These are phyloP conservation scores for Monilinia vaccinii-corymbosi DNA, from an alignment of 2,329 filamentous ascomycete species.

Conservation along the genomic window DNA sequence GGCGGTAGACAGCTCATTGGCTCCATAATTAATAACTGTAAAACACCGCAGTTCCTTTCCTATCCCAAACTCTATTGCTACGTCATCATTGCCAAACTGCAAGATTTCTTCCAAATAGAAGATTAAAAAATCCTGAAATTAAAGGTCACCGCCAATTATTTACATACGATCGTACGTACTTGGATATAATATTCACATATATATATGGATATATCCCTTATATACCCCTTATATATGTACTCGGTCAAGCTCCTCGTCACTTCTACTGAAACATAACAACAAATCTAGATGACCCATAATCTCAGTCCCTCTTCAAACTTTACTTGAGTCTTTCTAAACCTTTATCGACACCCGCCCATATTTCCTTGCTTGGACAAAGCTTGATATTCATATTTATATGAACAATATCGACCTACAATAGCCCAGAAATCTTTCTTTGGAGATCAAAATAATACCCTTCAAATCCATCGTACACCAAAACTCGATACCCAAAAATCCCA, in stretches of 20 bases:
- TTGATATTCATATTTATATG: neutral
- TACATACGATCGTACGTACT: neutral
- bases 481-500: too few species aligned
- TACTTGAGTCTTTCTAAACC: neutral
- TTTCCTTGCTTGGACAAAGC: neutral
- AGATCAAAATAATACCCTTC: neutral
- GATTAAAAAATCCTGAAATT: neutral
- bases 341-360: neutral
- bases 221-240: slow-evolving; percentile 11
- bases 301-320: neutral
- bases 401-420: neutral
- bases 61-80: neutral
- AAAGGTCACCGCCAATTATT: slow-evolving; percentile 1
- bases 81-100: slow-evolving; percentile 1
- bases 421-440: neutral
- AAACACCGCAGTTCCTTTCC: neutral
- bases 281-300: neutral
- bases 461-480: neutral
- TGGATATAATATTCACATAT: neutral
- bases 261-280: slow-evolving; percentile 7
- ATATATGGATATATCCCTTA: slow-evolving; percentile 2
- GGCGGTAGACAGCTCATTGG: slow-evolving; percentile 3
- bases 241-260: slow-evolving; percentile 5
- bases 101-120: neutral
- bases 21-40: neutral